These are phyloP conservation scores for Gossypium australe DNA, from an alignment of 345 rosid genomes.

Conservation along the genomic window DNA sequence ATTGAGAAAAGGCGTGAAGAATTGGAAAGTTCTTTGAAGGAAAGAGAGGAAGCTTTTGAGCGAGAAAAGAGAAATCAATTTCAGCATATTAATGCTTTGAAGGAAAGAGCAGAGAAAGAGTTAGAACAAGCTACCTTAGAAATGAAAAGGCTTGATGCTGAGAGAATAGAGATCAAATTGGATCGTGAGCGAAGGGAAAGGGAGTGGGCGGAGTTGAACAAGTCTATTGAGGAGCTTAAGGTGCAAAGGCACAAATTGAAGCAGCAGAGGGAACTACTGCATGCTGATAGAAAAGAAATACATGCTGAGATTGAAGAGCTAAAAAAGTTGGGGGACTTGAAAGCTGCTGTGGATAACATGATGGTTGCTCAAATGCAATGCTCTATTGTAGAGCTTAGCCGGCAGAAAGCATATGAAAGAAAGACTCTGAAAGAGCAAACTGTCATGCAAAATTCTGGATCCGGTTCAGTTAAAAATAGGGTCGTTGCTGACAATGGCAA, in stretches of 20 bases:
- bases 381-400: conserved; percentile 55
- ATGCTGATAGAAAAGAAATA: conserved; percentile 70
- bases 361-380: conserved; percentile 61
- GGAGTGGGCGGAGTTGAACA: conserved; percentile 74
- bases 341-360: conserved; percentile 61
- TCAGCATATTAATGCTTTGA: conserved; percentile 49
- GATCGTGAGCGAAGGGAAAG: conserved; percentile 78
- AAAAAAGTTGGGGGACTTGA: conserved; percentile 72
- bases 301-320: conserved; percentile 57
- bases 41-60: conserved; percentile 74
- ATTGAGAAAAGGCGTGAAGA: conserved; percentile 76
- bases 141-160: conserved; percentile 71
- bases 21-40: conserved; percentile 60
- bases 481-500: conserved; percentile 29
- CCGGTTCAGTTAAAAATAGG: conserved; percentile 24
- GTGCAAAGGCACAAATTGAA: conserved; percentile 69
- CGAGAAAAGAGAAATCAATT: conserved; percentile 67
- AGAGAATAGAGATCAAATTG: conserved; percentile 64
- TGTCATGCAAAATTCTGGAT: conserved; percentile 31
- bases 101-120: conserved; percentile 65
- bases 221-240: conserved; percentile 74
- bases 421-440: conserved; percentile 36
- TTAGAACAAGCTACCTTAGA: conserved; percentile 61
- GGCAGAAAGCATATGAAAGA: conserved; percentile 47
- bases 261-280: conserved; percentile 71